These are phyloP conservation scores for Comarum palustre DNA, from an alignment of 306 rosid species.

Conservation along the genomic window DNA sequence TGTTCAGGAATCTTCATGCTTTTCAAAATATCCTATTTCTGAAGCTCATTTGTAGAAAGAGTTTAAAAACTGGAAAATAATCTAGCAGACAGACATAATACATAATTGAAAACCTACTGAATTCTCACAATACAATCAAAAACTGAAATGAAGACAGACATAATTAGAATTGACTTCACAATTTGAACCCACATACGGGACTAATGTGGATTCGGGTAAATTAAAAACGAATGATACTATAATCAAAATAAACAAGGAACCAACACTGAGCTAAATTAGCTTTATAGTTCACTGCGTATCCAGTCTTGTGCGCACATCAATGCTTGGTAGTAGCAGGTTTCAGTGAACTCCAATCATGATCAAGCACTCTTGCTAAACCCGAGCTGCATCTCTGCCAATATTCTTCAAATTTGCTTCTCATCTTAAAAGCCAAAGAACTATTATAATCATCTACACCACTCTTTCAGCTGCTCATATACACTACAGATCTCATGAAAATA, in stretches of 20 bases:
- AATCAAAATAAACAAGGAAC: background rate
- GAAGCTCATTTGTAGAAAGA: background rate
- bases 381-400: slow-evolving; percentile 89
- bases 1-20: background rate
- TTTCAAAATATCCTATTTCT: background rate
- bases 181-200: slow-evolving; percentile 26
- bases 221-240: background rate
- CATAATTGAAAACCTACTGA: background rate
- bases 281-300: slow-evolving; percentile 90
- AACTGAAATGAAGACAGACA: slow-evolving; percentile 22
- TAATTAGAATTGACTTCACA: slow-evolving; percentile 60
- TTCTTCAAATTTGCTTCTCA: slow-evolving; percentile 85
- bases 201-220: background rate
- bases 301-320: slow-evolving; percentile 94
- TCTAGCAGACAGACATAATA: too few relatives aligned
- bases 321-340: slow-evolving; percentile 70
- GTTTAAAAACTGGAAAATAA: background rate
- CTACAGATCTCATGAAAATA: slow-evolving; percentile 92
- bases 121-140: background rate
- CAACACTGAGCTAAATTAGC: slow-evolving; percentile 25
- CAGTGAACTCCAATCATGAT: slow-evolving; percentile 73
- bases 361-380: slow-evolving; percentile 74
- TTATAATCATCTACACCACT: slow-evolving; percentile 76
- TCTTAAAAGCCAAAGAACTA: slow-evolving; percentile 59
- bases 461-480: slow-evolving; percentile 73